Percentiles rank a stretch among this genome's conserved stretches.
Conservation (phyloP, 768 basidiomycete species). For the Termitomyces heimii region DNA sequence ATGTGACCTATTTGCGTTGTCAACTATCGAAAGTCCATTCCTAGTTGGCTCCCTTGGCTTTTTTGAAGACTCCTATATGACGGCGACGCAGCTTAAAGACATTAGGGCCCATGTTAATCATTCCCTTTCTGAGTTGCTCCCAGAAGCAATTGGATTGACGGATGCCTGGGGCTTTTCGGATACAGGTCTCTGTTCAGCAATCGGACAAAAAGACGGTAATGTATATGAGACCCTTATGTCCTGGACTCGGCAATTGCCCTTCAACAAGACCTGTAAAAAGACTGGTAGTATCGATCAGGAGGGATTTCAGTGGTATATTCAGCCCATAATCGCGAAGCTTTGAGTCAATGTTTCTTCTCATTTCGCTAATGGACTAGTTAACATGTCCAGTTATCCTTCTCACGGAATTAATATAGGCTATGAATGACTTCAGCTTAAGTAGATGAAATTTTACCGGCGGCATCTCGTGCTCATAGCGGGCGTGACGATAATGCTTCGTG, state of each 20-base stretch:
- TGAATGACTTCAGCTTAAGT: not conserved
- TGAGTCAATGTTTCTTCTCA: not conserved
- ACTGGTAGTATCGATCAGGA: constrained; percentile 13
- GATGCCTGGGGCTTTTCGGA: constrained; percentile 22
- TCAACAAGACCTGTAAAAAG: not conserved
- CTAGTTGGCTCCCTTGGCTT: constrained; percentile 16
- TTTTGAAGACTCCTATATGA: constrained; percentile 17
- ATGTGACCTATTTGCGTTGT: constrained; percentile 13
- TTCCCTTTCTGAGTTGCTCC: constrained; percentile 10
- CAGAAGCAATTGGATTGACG: constrained; percentile 18
- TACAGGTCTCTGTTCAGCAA: constrained; percentile 15
- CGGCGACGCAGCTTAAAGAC: constrained; percentile 8
- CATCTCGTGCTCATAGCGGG: no score
- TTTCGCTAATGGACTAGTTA: not conserved
- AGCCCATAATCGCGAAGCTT: constrained; percentile 5
- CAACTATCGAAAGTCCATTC: constrained; percentile 17
- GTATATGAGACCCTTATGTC: constrained; percentile 13
- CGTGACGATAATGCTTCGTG: no score
- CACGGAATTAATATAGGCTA: not conserved
- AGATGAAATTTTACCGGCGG: no score
- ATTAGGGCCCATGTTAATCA: constrained; percentile 10
- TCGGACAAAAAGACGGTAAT: constrained; percentile 16
- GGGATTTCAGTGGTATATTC: constrained; percentile 15
- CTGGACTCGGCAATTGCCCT: not conserved
- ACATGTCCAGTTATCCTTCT: not conserved